These are phyloP conservation scores for Cytospora chrysosperma DNA, from an alignment of 2,329 filamentous ascomycete genomes.

Conservation along the genomic window DNA sequence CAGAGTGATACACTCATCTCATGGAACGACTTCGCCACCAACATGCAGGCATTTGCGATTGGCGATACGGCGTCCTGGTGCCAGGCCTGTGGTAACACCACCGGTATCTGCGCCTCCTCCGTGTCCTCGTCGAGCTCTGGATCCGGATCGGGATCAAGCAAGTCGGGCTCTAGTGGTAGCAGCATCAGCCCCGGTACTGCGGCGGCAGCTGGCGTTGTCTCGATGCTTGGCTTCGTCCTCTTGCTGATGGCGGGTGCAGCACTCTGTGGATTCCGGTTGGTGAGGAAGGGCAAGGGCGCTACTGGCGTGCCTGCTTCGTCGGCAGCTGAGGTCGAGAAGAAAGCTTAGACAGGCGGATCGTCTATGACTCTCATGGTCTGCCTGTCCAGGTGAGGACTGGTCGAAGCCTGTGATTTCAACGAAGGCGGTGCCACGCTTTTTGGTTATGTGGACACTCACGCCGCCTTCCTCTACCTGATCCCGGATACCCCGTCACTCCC, in stretches of 20 bases:
- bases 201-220: slow-evolving; percentile 16
- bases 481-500: not conserved
- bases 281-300: slow-evolving; percentile 11
- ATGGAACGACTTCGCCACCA: slow-evolving; percentile 66
- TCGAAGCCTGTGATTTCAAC: not conserved
- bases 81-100: slow-evolving; percentile 68
- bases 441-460: not conserved
- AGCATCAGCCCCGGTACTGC: slow-evolving; percentile 15
- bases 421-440: not conserved
- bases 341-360: slow-evolving; percentile 3
- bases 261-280: slow-evolving; percentile 17
- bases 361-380: not conserved
- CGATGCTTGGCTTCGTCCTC: slow-evolving; percentile 17
- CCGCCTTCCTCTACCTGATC: not conserved
- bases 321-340: slow-evolving; percentile 7
- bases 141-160: slow-evolving; percentile 24
- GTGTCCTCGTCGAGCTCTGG: slow-evolving; percentile 31
- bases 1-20: slow-evolving; percentile 53
- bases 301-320: not conserved
- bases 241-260: slow-evolving; percentile 11
- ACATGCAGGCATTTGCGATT: slow-evolving; percentile 67
- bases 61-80: slow-evolving; percentile 70
- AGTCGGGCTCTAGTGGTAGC: not conserved
- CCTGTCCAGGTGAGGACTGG: not conserved
- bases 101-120: slow-evolving; percentile 58